These are phyloP conservation scores for Fennellomyces sp. DNA, from an alignment of 371 early-diverging fungal species.

Conservation along the genomic window DNA sequence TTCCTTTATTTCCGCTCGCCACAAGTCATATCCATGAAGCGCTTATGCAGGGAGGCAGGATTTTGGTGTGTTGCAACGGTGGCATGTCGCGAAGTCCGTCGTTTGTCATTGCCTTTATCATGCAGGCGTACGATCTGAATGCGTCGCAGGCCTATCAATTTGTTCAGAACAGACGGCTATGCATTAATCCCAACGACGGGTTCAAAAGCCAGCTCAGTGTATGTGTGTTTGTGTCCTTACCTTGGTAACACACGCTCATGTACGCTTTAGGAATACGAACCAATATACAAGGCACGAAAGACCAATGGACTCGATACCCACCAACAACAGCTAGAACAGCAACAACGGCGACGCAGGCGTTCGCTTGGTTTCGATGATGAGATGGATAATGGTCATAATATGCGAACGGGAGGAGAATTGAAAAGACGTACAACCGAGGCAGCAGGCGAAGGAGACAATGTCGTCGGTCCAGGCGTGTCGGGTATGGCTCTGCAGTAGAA, in stretches of 20 bases:
- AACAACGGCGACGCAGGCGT: conserved; percentile 56
- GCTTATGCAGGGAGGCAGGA: conserved; percentile 54
- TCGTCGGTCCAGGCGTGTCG: neutral
- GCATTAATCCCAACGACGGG: conserved; percentile 84
- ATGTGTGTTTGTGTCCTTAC: conserved; percentile 7
- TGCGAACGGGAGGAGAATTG: conserved; percentile 2
- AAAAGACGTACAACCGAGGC: conserved; percentile 5
- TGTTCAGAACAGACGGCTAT: conserved; percentile 84
- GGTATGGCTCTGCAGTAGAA: conserved; percentile 2
- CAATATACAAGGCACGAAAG: conserved; percentile 71
- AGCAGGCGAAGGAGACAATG: conserved; percentile 13
- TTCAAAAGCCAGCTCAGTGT: conserved; percentile 83
- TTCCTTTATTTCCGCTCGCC: conserved; percentile 71
- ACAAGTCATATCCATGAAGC: conserved; percentile 62
- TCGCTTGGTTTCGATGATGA: conserved; percentile 49
- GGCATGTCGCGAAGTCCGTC: conserved; percentile 86
- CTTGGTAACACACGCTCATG: neutral
- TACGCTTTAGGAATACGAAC: conserved; percentile 72
- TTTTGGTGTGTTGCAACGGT: conserved; percentile 85
- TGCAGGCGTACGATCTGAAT: conserved; percentile 70
- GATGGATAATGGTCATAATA: neutral
- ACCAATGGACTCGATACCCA: conserved; percentile 33
- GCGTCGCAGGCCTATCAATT: conserved; percentile 76
- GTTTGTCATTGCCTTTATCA: conserved; percentile 89
- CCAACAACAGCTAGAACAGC: conserved; percentile 43